Base-by-base conservation (phyloP, 805 yeast genomes). In the Myxozyma mucilagina region DNA sequence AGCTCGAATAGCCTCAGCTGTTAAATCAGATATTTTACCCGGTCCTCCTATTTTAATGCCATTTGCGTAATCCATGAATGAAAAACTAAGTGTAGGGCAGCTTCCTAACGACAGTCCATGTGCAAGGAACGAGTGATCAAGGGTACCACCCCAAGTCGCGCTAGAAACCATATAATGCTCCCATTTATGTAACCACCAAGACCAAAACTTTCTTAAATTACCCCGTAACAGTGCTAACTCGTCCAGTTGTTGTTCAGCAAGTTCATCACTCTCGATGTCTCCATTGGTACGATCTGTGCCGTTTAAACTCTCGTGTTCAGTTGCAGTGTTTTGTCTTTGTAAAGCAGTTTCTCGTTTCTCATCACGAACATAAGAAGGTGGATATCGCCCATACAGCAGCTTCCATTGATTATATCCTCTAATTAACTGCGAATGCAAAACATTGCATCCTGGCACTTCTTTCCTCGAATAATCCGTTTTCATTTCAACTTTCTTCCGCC, bases 101-200 rank as follows among this genome's bases (percentile, higher is more conserved):
- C 57, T 38, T 18, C 67, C 67, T 14, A 63, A 60, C n/a, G 48
- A 36, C 2, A 59, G 53, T 14, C 57, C 49, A 31, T 53, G 45
- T 8, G 58, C 60, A 35, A 63, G 51, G 18, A 63, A 60, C 8
- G 57, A 34, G 49, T 62, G 59, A 36, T 56, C 59, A 14, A 62
- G 16, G 16, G 57, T 41, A 13, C 66, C 66, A 11, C 61, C 61
- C 60, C 66, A 56, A 29, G 63, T 62, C 36, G 66, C 57, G 32
- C 53, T 42, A 14, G 56, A 31, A 35, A 44, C 47, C 36, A 57
- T 45, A 43, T 57, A 61, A n/a, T 61, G 58, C 32, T 63, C 67
- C 67, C 67, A 63, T 47, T 63, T 63, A 42, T 63, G 67, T 38
- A 63, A 47, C 67, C 67, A 63, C 67, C 67, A 63, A 39, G 58